Percentiles rank a stretch among this genome's conserved stretches.
Evolutionary conservation across 2,329 filamentous ascomycete genomes (phyloP).

Genomic region (Arthroderma uncinatum): DNA sequence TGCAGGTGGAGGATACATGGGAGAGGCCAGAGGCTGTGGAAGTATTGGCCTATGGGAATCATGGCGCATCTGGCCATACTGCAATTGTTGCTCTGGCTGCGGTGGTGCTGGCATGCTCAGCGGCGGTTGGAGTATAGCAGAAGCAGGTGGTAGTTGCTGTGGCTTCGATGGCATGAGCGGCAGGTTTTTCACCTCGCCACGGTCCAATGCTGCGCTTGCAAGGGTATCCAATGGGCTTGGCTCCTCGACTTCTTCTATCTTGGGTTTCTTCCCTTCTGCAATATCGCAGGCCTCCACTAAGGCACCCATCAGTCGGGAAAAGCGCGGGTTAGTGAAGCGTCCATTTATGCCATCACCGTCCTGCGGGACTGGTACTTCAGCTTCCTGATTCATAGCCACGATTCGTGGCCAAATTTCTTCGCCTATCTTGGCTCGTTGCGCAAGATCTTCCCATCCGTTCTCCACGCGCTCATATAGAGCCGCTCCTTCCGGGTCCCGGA

Average conservation of each 20-base stretch:
- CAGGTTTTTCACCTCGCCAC: conserved; percentile 3
- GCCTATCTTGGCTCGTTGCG: conserved; percentile 29
- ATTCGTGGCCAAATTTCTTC: conserved; percentile 31
- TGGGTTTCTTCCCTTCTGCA: conserved; percentile 16
- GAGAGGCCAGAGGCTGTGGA: conserved; percentile 23
- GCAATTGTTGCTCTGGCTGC: conserved; percentile 30
- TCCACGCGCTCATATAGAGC: conserved; percentile 26
- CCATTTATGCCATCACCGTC: conserved; percentile 10
- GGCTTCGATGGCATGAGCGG: conserved; percentile 13
- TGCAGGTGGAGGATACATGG: conserved; percentile 22
- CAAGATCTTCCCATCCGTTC: conserved; percentile 33
- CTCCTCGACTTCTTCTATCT: conserved; percentile 23
- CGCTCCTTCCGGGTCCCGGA: conserved; percentile 27
- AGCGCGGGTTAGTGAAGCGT: conserved; percentile 8
- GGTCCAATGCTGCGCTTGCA: conserved; percentile 22
- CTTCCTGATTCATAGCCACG: conserved; percentile 26
- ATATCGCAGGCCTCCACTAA: conserved; percentile 20
- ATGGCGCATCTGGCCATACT: conserved; percentile 5
- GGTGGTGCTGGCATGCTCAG: background rate
- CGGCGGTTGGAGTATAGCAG: background rate
- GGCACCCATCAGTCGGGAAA: conserved; percentile 14
- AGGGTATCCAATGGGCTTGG: conserved; percentile 25
- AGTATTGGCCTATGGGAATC: conserved; percentile 22
- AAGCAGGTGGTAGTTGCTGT: conserved; percentile 17
- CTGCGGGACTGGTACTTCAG: conserved; percentile 12